phyloP scores from a whole-genome alignment of 495 filamentous ascomycete genomes.

The Cercophora scortea region DNA sequence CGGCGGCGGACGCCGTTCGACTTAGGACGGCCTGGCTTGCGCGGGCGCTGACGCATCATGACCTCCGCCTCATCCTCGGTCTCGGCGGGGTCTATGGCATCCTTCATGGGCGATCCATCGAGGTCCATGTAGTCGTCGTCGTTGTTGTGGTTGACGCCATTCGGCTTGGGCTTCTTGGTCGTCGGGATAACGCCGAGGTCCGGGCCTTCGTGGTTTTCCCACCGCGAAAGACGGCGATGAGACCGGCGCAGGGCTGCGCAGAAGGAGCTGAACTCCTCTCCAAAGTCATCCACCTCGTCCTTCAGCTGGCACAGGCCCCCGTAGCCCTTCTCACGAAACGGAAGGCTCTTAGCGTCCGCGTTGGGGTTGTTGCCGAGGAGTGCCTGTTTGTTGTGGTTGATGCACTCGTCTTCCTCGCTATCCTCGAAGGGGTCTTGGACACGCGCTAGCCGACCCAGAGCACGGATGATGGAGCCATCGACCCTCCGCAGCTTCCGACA shows the following conservation, averaged over 20 bases:
- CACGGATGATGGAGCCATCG: slow-evolving; percentile 59
- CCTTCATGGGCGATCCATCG: slow-evolving; percentile 8
- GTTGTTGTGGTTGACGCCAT: slow-evolving; percentile 11
- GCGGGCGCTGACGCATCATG: slow-evolving; percentile 4
- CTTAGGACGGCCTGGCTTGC: background rate
- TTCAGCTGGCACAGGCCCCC: slow-evolving; percentile 63
- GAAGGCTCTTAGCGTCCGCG: slow-evolving; percentile 13
- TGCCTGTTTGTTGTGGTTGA: slow-evolving; percentile 22
- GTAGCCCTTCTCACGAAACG: slow-evolving; percentile 49
- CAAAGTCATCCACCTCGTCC: slow-evolving; percentile 65
- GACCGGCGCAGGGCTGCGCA: slow-evolving; percentile 64
- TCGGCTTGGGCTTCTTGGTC: slow-evolving; percentile 28
- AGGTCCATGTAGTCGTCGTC: slow-evolving; percentile 3
- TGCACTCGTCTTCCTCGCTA: slow-evolving; percentile 65
- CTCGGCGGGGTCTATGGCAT: slow-evolving; percentile 24
- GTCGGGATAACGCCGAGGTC: slow-evolving; percentile 37
- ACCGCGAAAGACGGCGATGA: slow-evolving; percentile 61
- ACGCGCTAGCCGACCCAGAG: slow-evolving; percentile 56
- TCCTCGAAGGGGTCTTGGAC: slow-evolving; percentile 67
- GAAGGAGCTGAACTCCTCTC: slow-evolving; percentile 67
- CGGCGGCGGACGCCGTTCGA: too few relatives aligned
- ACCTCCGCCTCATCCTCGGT: slow-evolving; percentile 24
- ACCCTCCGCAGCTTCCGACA: slow-evolving; percentile 51
- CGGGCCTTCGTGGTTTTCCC: slow-evolving; percentile 50
- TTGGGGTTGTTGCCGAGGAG: slow-evolving; percentile 4